A percentile compares a stretch with the other conserved stretches of the same genome.
Conservation (phyloP, 345 rosid species). For the Arabidopsis suecica region DNA sequence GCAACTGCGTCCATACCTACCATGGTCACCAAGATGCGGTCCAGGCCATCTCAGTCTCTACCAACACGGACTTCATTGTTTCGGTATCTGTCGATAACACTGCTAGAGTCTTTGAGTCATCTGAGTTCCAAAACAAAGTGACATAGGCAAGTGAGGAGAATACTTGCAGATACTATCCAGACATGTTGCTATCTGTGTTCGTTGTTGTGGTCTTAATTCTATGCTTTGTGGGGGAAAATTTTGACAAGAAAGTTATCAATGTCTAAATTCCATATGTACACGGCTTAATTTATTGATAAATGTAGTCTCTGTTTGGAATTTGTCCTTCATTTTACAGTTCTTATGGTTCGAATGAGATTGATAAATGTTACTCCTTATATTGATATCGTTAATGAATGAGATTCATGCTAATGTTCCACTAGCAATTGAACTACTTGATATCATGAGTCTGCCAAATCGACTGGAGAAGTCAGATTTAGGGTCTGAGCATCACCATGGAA, state of each 20-base stretch:
- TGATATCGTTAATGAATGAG: constrained; percentile 14
- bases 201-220: background rate
- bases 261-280: background rate
- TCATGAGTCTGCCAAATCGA: background rate
- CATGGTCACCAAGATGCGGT: constrained; percentile 70
- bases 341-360: background rate
- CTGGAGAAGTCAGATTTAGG: constrained; percentile 6
- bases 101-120: constrained; percentile 79
- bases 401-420: constrained; percentile 5
- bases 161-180: background rate
- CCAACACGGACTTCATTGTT: constrained; percentile 61
- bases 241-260: background rate
- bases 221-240: background rate
- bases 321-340: background rate
- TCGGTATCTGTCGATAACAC: constrained; percentile 73
- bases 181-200: constrained; percentile 1
- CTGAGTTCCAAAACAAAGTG: constrained; percentile 48
- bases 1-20: constrained; percentile 64
- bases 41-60: constrained; percentile 62
- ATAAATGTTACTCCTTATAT: background rate
- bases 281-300: background rate
- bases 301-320: background rate
- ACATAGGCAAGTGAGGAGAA: constrained; percentile 16
- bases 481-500: constrained; percentile 2
- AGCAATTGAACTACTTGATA: constrained; percentile 1